These are phyloP conservation scores for Angophora floribunda DNA, from an alignment of 345 rosid genomes.

Conservation along the genomic window DNA sequence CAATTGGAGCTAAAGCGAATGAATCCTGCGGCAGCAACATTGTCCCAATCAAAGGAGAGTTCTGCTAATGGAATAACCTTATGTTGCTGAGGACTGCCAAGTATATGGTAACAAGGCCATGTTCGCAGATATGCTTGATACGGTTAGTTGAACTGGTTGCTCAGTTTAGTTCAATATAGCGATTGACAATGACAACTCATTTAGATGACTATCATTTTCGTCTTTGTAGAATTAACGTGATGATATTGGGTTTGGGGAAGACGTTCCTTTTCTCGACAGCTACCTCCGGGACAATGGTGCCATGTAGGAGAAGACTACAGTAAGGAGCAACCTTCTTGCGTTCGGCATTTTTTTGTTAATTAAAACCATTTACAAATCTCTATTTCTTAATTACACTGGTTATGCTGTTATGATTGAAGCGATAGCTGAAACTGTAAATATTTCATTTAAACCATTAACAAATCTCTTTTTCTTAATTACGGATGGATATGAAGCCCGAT, in stretches of 20 bases:
- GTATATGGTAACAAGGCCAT: not conserved
- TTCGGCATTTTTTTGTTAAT: not conserved
- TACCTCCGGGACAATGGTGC: not conserved
- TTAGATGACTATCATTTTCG: not conserved
- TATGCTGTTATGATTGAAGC: not conserved
- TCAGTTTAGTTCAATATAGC: not conserved
- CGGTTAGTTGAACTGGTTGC: not conserved
- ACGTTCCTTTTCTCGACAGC: not conserved
- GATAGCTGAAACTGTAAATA: not conserved
- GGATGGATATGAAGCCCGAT: not conserved
- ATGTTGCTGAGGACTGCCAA: not conserved
- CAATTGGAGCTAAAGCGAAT: not conserved
- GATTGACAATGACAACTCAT: not conserved
- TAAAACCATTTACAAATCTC: no score
- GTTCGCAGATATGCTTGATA: not conserved
- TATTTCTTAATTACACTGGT: not conserved
- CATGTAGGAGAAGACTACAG: not conserved
- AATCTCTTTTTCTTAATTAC: not conserved
- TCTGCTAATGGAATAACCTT: not conserved
- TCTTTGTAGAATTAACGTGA: not conserved
- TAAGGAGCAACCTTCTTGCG: not conserved
- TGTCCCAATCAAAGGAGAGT: not conserved
- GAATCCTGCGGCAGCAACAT: not conserved
- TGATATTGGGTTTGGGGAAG: not conserved
- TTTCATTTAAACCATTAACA: no score